Conservation (phyloP, 2,329 filamentous ascomycete genomes). For the Ophiostoma angusticollis region DNA sequence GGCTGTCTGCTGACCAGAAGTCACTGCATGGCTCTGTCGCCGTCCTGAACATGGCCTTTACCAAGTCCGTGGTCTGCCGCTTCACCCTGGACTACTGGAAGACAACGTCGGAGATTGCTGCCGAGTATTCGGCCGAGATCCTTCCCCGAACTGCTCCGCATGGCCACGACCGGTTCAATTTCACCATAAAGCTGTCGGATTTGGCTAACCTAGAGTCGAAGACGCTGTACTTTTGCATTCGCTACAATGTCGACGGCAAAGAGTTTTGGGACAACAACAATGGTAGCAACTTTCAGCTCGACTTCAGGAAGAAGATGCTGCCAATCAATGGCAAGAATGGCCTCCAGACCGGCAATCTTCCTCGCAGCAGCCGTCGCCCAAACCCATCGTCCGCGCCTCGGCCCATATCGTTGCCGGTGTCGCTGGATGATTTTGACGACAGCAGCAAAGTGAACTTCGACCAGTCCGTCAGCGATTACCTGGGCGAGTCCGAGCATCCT, state of each 20-base stretch:
- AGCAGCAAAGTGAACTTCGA: slow-evolving; percentile 46
- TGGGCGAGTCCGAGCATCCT: slow-evolving; percentile 44
- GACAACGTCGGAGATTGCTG: slow-evolving; percentile 85
- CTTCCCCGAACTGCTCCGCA: slow-evolving; percentile 47
- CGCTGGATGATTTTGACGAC: slow-evolving; percentile 59
- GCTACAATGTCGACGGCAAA: slow-evolving; percentile 70
- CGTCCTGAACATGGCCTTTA: slow-evolving; percentile 79
- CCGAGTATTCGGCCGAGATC: slow-evolving; percentile 76
- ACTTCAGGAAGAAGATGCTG: slow-evolving; percentile 72
- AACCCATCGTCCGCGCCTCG: slow-evolving; percentile 30
- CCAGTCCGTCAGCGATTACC: slow-evolving; percentile 46
- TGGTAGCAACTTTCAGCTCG: slow-evolving; percentile 78
- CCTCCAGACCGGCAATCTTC: slow-evolving; percentile 27
- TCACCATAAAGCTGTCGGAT: slow-evolving; percentile 86
- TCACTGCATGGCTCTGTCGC: slow-evolving; percentile 70
- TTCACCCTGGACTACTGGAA: slow-evolving; percentile 99
- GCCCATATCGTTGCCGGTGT: slow-evolving; percentile 42
- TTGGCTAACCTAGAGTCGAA: slow-evolving; percentile 84
- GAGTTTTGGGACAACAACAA: slow-evolving; percentile 96
- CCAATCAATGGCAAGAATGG: slow-evolving; percentile 47
- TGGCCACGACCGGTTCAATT: slow-evolving; percentile 79
- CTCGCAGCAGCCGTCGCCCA: slow-evolving; percentile 51
- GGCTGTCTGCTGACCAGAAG: slow-evolving; percentile 79
- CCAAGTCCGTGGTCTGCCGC: slow-evolving; percentile 78
- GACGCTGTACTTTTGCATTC: slow-evolving; percentile 83